phyloP scores from a whole-genome alignment of 768 basidiomycete genomes.

The Rhizopogon roseolus region DNA sequence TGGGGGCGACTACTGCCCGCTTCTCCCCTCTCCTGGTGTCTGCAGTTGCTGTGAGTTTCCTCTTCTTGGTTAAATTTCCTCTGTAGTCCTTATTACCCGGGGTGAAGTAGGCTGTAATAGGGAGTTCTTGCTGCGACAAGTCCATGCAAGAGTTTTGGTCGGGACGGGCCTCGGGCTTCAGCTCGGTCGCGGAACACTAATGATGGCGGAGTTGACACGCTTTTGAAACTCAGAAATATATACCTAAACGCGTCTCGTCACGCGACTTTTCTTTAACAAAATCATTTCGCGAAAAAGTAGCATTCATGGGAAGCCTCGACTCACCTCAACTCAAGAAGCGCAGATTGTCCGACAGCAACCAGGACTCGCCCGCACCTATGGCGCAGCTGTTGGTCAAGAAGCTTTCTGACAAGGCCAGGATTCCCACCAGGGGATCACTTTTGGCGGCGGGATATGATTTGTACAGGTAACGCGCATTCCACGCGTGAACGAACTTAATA shows the following conservation, averaged over 20 bases:
- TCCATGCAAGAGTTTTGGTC: slow-evolving; percentile 16
- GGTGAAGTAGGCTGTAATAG: slow-evolving; percentile 23
- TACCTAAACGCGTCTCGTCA: slow-evolving; percentile 16
- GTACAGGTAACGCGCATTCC: slow-evolving; percentile 55
- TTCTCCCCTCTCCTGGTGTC: slow-evolving; percentile 8
- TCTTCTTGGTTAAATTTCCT: slow-evolving; percentile 3
- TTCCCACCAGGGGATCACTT: slow-evolving; percentile 84
- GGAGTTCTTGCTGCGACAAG: slow-evolving; percentile 28
- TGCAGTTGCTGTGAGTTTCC: background rate
- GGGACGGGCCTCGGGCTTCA: background rate
- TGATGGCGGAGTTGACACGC: slow-evolving; percentile 36
- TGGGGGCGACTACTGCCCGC: background rate
- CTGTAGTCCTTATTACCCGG: slow-evolving; percentile 9
- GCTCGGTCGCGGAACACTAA: background rate
- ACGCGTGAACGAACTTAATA: no score
- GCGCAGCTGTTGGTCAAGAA: slow-evolving; percentile 75
- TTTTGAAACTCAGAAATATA: slow-evolving; percentile 26
- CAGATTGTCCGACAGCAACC: slow-evolving; percentile 44
- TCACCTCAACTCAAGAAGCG: slow-evolving; percentile 50
- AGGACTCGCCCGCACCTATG: slow-evolving; percentile 30
- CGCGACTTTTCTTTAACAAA: slow-evolving; percentile 4
- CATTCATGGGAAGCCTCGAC: slow-evolving; percentile 16
- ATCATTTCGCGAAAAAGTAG: no score
- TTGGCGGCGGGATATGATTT: slow-evolving; percentile 94
- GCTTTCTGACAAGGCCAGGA: slow-evolving; percentile 72